These are phyloP conservation scores for Trebouxia sp. DNA, from an alignment of 139 green algal genomes.

Conservation along the genomic window DNA sequence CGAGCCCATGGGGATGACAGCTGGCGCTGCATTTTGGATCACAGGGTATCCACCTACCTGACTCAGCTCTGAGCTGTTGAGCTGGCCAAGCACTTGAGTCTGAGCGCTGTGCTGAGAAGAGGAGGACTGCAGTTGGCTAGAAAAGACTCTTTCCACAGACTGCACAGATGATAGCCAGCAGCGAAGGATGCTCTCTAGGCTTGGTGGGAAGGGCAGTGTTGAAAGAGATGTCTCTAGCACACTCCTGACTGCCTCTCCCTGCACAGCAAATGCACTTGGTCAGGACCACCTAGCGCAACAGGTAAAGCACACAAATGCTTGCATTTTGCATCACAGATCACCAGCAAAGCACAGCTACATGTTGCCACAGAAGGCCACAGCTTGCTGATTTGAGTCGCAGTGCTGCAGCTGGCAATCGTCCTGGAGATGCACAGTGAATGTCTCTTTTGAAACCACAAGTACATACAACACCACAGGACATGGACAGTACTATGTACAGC, in stretches of 20 bases:
- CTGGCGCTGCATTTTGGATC: neutral
- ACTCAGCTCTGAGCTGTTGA: neutral
- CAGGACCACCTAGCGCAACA: no score
- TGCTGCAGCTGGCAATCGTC: no score
- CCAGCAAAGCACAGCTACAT: no score
- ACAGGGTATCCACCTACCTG: neutral
- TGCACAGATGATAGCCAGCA: neutral
- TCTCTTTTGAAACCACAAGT: no score
- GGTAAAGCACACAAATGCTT: no score
- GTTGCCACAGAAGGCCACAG: no score
- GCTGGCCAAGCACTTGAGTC: neutral
- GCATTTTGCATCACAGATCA: no score
- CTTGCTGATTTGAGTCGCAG: no score
- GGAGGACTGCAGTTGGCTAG: neutral
- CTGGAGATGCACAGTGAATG: no score
- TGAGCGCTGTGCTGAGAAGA: neutral
- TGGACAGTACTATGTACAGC: no score
- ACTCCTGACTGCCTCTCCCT: neutral
- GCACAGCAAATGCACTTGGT: no score
- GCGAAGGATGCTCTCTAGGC: neutral
- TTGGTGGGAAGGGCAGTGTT: neutral
- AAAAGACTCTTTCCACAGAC: neutral
- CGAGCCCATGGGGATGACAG: neutral
- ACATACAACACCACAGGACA: no score
- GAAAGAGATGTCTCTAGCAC: conserved; percentile 1